phyloP scores from a whole-genome alignment of 1,139 yeast species.

The Ogataea hybrid region DNA sequence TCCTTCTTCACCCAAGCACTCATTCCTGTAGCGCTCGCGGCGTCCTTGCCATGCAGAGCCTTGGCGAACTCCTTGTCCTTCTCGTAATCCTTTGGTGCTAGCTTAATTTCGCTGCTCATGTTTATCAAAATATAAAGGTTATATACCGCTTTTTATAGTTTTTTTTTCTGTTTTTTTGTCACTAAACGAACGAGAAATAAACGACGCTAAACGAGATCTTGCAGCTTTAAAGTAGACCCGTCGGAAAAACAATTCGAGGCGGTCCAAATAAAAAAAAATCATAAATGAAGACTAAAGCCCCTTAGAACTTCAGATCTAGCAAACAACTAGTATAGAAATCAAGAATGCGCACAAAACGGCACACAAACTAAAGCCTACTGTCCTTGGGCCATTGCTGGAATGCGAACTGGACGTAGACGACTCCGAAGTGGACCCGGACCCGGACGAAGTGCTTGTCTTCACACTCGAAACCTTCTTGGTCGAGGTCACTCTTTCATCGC shows the following conservation, averaged over 20 bases:
- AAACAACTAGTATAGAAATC: conserved; percentile 3
- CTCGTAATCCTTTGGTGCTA: conserved; percentile 42
- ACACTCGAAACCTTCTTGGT: not conserved
- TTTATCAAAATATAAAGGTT: not conserved
- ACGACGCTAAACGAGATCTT: conserved; percentile 7
- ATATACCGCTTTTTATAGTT: not conserved
- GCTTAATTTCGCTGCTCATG: conserved; percentile 16
- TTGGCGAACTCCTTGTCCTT: conserved; percentile 68
- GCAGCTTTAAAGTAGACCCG: not conserved
- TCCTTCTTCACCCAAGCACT: conserved; percentile 76
- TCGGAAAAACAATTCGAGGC: not conserved
- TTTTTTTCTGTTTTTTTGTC: conserved; percentile 1
- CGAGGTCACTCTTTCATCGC: not conserved
- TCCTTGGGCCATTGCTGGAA: not conserved
- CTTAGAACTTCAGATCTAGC: not conserved
- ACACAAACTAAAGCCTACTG: not conserved
- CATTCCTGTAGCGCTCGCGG: conserved; percentile 66
- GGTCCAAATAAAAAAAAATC: not conserved
- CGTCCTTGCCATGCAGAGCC: conserved; percentile 79
- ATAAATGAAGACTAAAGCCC: not conserved
- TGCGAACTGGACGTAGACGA: conserved; percentile 5
- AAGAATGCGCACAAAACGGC: not conserved
- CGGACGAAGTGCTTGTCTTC: not conserved
- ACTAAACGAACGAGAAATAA: conserved; percentile 1
- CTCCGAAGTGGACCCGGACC: conserved; percentile 5